Base-by-base conservation (phyloP, 495 filamentous ascomycete genomes). In the Aspergillus mulundensis region DNA sequence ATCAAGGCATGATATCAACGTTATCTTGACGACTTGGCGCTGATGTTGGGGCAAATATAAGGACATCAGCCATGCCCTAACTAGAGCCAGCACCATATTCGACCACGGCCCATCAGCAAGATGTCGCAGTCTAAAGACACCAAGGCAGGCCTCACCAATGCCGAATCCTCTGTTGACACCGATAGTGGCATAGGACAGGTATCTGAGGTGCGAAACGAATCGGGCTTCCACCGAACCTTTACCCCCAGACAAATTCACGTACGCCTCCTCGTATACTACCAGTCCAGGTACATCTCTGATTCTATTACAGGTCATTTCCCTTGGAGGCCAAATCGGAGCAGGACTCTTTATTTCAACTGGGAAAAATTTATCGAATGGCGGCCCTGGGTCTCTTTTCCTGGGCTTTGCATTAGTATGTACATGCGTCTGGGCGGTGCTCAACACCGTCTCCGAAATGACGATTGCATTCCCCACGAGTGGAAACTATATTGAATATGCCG, bases 401-500 rank as follows among this genome's bases (percentile, higher is more conserved):
- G 67, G 41, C 3, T 72, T 59, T 50, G 39, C 57, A 1, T 20
- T 72, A 6, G 64, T 71, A 23, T 70, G 67, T 50, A 54, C 58
- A 0, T 60, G 64, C 43, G 63, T 70, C 10, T 72, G 67, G 67
- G 63, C 60, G 19, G 61, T 67, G 14, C 57, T 72, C 5, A 61
- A 67, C 40, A 58, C 62, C 1, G 23, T 72, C 23, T 57, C 53
- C 7, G 69, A 72, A 49, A 70, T 70, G 65, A 66, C 65, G 1
- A 68, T 68, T 44, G 56, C 58, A 4, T 70, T 70, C 30, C 67
- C 69, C 1, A 60, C 57, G 0, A 64, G 67, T 6, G 66, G 67
- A 3, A 68, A 65, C 48, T 72, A 59, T 44, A 68, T 69, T 53
- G 65, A 72, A 47, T 70, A 68, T 57, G 67, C 69, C 1, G 67